Base-by-base conservation (phyloP, 2,329 filamentous ascomycete genomes). In the Gaeumannomyces tritici region DNA sequence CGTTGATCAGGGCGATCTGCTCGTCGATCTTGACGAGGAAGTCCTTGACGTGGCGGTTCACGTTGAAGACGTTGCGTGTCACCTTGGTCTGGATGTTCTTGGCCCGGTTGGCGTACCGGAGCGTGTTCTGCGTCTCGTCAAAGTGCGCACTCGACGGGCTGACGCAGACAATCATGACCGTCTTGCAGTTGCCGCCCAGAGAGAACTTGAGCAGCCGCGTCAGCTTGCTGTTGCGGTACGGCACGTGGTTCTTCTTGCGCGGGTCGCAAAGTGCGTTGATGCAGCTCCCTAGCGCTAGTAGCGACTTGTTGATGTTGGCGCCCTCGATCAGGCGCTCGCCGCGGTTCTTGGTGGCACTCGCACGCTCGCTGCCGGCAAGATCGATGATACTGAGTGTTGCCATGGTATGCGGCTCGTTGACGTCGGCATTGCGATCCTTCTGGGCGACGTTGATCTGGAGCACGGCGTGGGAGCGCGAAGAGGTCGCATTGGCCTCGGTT, bases 41-140 rank as follows among this genome's bases (percentile, higher is more conserved):
- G 75, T 99, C 95, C 79, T 99, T 99, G 70, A 99, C 95, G 76
- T 99, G 95, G 65, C 95, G 89, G 74, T 99, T 97, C 66, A 99
- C 95, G 73, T 99, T 99, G 79, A 96, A 99, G 28, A 98, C 93
- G 72, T 99, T 99, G 70, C 93, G 88, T n/a, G 95, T 97, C 63
- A 97, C 92, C 81, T 99, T 99, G 64, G 95, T 99, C 78, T 98
- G 96, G 72, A 99, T 99, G 71, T 99, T 99, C 84, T 99, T 99
- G 64, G 95, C 95, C 68, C 95, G 85, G 75, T 99, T 98, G 60
- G 95, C 95, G 71, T 99, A 99, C 69, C 96, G 90, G 24, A 99
- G 81, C 0, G 95, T 99, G 74, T 99, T 99, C 70, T 99, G 95
- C 0, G 93, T 97, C 76, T 99, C 95, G 74, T 99, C 95, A 69